phyloP scores from a whole-genome alignment of 148 eudicot species.

The Rhododendron simsii region DNA sequence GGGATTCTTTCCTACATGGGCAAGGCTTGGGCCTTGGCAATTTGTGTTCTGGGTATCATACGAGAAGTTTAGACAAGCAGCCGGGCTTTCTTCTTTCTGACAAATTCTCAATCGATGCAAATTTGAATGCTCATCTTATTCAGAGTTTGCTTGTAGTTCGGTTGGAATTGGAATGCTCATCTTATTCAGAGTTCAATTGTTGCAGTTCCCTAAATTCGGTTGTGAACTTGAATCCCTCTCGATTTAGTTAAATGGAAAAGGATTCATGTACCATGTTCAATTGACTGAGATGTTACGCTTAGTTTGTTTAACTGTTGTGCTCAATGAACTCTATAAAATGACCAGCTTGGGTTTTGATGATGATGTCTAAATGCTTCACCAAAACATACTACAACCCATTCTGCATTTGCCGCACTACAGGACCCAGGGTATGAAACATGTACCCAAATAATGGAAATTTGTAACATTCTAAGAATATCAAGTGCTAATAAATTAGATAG shows the following conservation, averaged over 20 bases:
- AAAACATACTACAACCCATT: too few relatives aligned
- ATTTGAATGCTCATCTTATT: neutral
- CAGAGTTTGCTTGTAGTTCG: neutral
- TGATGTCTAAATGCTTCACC: too few relatives aligned
- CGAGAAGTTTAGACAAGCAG: conserved; percentile 61
- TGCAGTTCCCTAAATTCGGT: too few relatives aligned
- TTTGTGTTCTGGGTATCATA: conserved; percentile 94
- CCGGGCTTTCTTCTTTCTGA: conserved; percentile 80
- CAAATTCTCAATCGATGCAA: neutral
- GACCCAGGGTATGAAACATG: too few relatives aligned
- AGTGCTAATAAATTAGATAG: too few relatives aligned
- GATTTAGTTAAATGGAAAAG: neutral
- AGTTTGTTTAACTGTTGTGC: neutral
- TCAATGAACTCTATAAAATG: neutral
- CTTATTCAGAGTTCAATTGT: too few relatives aligned
- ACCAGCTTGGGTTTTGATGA: neutral
- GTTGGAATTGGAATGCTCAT: neutral
- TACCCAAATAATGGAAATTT: too few relatives aligned
- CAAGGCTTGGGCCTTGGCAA: conserved; percentile 98
- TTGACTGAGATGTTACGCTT: neutral
- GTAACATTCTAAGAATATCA: too few relatives aligned
- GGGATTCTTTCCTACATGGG: conserved; percentile 94
- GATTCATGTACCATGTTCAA: neutral
- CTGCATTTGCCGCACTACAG: too few relatives aligned
- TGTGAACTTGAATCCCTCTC: neutral